A percentile compares a stretch with the other conserved stretches of the same genome.
phyloP scores from a whole-genome alignment of 768 basidiomycete species.

The Russula virescens region DNA sequence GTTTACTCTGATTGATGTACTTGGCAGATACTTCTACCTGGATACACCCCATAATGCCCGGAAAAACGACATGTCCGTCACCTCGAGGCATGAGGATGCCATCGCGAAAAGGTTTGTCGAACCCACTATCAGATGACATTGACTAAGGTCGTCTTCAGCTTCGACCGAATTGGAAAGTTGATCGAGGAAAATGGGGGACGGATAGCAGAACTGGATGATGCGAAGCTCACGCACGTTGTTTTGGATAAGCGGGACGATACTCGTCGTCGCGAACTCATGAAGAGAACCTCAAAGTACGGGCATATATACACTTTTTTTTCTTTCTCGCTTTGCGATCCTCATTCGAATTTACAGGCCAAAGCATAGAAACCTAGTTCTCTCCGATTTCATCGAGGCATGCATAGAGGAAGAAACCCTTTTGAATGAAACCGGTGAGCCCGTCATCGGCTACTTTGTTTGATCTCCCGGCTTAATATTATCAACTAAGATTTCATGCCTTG shows the following conservation, averaged over 20 bases:
- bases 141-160: slow-evolving; percentile 37
- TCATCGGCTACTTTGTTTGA: too few relatives aligned
- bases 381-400: slow-evolving; percentile 72
- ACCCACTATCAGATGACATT: not conserved
- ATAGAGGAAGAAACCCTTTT: slow-evolving; percentile 79
- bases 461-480: not conserved
- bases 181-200: slow-evolving; percentile 70
- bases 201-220: slow-evolving; percentile 60
- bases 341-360: slow-evolving; percentile 48
- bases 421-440: slow-evolving; percentile 71
- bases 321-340: not conserved
- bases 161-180: slow-evolving; percentile 43
- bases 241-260: slow-evolving; percentile 77
- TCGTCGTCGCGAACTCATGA: slow-evolving; percentile 64
- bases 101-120: slow-evolving; percentile 50
- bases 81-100: slow-evolving; percentile 45
- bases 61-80: slow-evolving; percentile 54
- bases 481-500: slow-evolving; percentile 18
- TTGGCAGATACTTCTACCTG: slow-evolving; percentile 74
- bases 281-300: slow-evolving; percentile 63
- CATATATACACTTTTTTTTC: not conserved
- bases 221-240: slow-evolving; percentile 81
- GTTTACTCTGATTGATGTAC: slow-evolving; percentile 7
- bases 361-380: slow-evolving; percentile 68
- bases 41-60: slow-evolving; percentile 74